Evolutionary conservation across 2,329 filamentous ascomycete genomes (phyloP).

Genomic region (Aspergillus fructus): DNA sequence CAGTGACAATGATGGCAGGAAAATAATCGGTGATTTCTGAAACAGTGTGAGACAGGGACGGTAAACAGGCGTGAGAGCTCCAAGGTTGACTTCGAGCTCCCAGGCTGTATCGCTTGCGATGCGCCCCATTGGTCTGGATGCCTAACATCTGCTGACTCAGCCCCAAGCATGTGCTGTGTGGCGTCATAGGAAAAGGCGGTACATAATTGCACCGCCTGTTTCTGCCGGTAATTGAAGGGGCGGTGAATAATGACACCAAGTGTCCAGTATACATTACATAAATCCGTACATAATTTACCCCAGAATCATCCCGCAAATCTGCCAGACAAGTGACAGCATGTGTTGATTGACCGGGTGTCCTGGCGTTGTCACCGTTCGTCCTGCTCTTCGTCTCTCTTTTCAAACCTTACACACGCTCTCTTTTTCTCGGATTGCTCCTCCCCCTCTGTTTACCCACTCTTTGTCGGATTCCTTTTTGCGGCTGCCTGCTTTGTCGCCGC

Average conservation of each 20-base stretch:
- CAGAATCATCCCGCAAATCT: slow-evolving; percentile 12
- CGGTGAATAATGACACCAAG: neutral
- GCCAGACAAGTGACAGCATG: slow-evolving; percentile 3
- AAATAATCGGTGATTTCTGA: neutral
- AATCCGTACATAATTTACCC: slow-evolving; percentile 10
- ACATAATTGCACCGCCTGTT: slow-evolving; percentile 13
- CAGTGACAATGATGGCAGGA: neutral
- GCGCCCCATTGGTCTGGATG: slow-evolving; percentile 10
- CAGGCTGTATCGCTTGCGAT: neutral
- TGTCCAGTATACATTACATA: slow-evolving; percentile 6
- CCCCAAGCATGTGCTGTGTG: slow-evolving; percentile 16
- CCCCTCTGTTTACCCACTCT: neutral
- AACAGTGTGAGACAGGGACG: neutral
- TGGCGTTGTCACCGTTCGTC: neutral
- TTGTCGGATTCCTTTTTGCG: neutral
- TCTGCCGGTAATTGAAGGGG: neutral
- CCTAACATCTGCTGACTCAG: slow-evolving; percentile 14
- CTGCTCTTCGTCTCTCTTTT: slow-evolving; percentile 2
- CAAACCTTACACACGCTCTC: neutral
- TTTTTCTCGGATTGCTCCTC: neutral
- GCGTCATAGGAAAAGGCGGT: slow-evolving; percentile 39
- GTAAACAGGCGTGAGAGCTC: slow-evolving; percentile 10
- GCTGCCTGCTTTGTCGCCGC: slow-evolving; percentile 1
- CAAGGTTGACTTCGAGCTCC: slow-evolving; percentile 11
- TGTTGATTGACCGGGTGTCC: neutral